Evolutionary conservation across 371 early-diverging fungal species (phyloP).

Genomic region (Actinomortierella ambigua): DNA sequence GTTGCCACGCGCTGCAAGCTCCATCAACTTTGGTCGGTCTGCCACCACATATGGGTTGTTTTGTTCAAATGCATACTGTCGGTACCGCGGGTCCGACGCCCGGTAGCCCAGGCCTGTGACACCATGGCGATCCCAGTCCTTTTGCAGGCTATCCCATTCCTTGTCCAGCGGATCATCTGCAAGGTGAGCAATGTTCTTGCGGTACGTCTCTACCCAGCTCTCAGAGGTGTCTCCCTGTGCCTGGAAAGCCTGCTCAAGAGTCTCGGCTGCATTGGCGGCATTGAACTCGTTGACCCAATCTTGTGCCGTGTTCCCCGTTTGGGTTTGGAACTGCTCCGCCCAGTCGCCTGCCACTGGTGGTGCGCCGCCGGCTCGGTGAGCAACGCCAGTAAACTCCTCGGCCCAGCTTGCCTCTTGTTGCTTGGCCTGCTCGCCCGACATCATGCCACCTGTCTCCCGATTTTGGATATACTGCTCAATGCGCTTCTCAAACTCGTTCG

Average conservation of each 20-base stretch:
- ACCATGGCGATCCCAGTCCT: conserved; percentile 75
- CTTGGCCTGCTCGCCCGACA: conserved; percentile 61
- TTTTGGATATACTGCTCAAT: conserved; percentile 48
- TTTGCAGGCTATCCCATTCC: conserved; percentile 80
- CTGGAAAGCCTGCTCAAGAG: conserved; percentile 52
- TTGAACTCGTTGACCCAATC: conserved; percentile 66
- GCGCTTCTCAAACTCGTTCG: conserved; percentile 58
- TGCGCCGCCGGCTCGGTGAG: conserved; percentile 13
- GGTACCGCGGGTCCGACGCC: conserved; percentile 69
- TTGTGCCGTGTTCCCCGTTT: conserved; percentile 52
- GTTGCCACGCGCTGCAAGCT: conserved; percentile 54
- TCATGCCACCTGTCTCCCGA: conserved; percentile 54
- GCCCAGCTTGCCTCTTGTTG: conserved; percentile 67
- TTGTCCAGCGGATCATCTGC: conserved; percentile 66
- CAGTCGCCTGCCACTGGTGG: conserved; percentile 15
- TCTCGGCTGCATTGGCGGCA: conserved; percentile 44
- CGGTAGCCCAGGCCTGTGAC: conserved; percentile 60
- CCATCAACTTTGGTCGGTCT: conserved; percentile 50
- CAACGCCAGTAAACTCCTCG: conserved; percentile 54
- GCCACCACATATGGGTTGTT: conserved; percentile 77
- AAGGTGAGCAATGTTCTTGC: conserved; percentile 71
- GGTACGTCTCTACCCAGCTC: conserved; percentile 78
- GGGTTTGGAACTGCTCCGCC: conserved; percentile 53
- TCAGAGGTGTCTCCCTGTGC: conserved; percentile 48
- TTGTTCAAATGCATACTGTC: conserved; percentile 75